Base-by-base conservation (phyloP, 495 filamentous ascomycete species). In the Geopyxis carbonaria region DNA sequence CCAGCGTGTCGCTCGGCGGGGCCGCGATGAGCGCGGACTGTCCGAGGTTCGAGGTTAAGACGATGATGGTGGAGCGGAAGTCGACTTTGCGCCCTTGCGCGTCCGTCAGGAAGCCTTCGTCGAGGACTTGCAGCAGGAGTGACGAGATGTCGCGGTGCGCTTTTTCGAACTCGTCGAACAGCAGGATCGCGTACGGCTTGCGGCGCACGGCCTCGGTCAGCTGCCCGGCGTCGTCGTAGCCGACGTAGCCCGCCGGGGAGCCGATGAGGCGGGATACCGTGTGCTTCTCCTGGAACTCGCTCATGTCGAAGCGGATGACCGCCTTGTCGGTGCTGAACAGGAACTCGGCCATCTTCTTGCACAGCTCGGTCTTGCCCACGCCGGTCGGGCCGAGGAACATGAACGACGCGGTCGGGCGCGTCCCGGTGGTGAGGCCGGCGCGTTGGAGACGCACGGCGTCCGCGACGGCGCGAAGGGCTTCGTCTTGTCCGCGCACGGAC, bases 91-190 rank as follows among this genome's bases (percentile, higher is more conserved):
- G 89, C 24, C 89, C 89, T 57, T 95, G 87, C 2, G 84, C 69
- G 57, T 95, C 89, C 3, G 89, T 93, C 19, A 97, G 68, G 64
- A 87, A 94, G 9, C 87, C 89, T 57, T 95, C 89, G 60, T 97
- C 89, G 0, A 97, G 71, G 1, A 95, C 89, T 48, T 95, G 89
- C 1, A 97, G 70, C 3, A 97, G 71, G n/a, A 97, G 62, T 0
- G 86, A 76, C 2, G 83, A 89, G 44, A 95, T 94, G 54, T 97
- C 89, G 16, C 80, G 76, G 54, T 95, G 87, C 2, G 87, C 87
- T 55, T 97, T 94, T 57, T 95, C 87, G 53, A 93, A 97, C 50
- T 95, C 89, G 60, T 97, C 89, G 46, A 97, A 92, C 1, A 97
- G 65, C 0, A 97, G 63, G 4, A 97, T 80, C 1, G 89, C 89